Base-by-base conservation (phyloP, 2,329 filamentous ascomycete genomes). In the Microdochium nivale region DNA sequence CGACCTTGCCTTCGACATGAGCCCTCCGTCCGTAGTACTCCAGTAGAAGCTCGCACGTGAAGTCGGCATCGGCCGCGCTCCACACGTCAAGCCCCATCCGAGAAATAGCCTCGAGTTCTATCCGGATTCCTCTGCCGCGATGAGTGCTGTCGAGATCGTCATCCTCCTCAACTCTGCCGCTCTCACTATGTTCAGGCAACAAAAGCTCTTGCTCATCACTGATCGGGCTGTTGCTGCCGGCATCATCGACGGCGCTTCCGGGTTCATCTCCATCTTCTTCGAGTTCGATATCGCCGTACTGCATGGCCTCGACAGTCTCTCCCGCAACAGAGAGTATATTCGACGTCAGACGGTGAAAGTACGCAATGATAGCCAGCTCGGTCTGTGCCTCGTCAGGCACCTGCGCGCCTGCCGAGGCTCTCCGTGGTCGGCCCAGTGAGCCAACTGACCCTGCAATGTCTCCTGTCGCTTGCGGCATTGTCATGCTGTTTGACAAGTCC, bases 11-110 rank as follows among this genome's bases (percentile, higher is more conserved):
- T 63, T 88, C 80, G 21, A 89, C 79, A 57, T 76, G 75, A 10
- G 82, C 83, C 47, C 74, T 67, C 16, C 84, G 72, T 27, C 74
- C 80, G 68, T 89, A 90, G 69, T 88, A 92, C 56, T 79, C 68
- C 55, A 67, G 74, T 46, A 80, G 71, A 49, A 87, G 71, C 51
- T 84, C 82, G 55, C 71, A 71, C 16, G 89, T 77, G 61, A 91
- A 92, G 2, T 72, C 72, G n/a, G 79, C 80, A 63, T 92, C 88
- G 16, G 73, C 73, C 30, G 77, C 73, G 62, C 86, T 90, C 87
- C 88, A 94, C 1, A 84, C 75, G 59, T 94, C 88, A 21, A 94
- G 75, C 0, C 88, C 88, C 82, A 92, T 86, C 47, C 76, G 73
- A 53, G 81, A 77, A 49, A 92, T 65, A 51, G 87, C 81, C 25